Percentiles rank a stretch among this genome's conserved stretches.
phyloP scores from a whole-genome alignment of 257 asterid genomes.

The Capsicum chinense region DNA sequence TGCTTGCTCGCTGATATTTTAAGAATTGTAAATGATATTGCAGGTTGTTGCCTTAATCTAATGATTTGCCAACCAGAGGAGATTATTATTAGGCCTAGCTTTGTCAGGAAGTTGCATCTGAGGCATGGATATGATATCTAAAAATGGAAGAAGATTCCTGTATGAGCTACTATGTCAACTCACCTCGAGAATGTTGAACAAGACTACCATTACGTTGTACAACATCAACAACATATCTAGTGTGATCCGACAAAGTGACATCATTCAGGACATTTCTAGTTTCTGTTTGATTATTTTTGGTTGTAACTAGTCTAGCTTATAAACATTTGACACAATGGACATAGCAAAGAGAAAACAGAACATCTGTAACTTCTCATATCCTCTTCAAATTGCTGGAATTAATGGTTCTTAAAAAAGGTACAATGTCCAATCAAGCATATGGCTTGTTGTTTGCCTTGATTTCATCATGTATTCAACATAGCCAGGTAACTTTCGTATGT shows the following conservation, averaged over 20 bases:
- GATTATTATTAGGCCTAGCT: neutral
- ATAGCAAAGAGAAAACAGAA: neutral
- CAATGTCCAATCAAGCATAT: too few relatives aligned
- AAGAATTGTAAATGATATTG: neutral
- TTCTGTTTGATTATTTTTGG: too few relatives aligned
- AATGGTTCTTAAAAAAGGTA: too few relatives aligned
- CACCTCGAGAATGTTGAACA: neutral
- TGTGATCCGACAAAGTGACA: too few relatives aligned
- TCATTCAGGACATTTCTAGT: neutral
- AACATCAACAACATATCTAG: too few relatives aligned
- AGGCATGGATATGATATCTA: neutral
- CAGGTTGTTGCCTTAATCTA: neutral
- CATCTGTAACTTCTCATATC: too few relatives aligned
- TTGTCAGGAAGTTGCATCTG: neutral
- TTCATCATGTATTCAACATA: neutral
- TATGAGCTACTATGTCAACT: too few relatives aligned
- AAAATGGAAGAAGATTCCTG: neutral
- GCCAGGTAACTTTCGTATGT: too few relatives aligned
- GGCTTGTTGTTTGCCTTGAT: too few relatives aligned
- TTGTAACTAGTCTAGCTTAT: neutral
- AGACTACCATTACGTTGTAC: too few relatives aligned
- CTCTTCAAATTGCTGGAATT: too few relatives aligned
- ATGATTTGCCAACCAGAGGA: neutral
- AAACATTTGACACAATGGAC: neutral
- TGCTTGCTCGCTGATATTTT: neutral